A percentile compares a stretch with the other conserved stretches of the same genome.
These are phyloP conservation scores for Hippophae tibetana DNA, from an alignment of 306 rosid genomes.

Conservation along the genomic window DNA sequence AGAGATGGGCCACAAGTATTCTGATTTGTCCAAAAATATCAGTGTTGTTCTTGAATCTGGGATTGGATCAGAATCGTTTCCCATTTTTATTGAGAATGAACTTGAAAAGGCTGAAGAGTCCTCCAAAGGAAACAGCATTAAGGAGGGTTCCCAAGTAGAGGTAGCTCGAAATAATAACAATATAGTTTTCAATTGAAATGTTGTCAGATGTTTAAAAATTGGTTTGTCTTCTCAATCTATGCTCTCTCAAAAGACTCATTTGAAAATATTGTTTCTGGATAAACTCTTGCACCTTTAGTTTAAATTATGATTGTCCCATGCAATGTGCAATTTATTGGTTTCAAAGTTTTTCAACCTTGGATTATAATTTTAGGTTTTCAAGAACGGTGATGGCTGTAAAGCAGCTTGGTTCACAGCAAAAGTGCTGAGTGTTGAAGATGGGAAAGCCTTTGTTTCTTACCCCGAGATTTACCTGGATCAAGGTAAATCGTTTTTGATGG, in stretches of 20 bases:
- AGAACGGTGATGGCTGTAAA: constrained; percentile 62
- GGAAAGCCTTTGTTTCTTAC: constrained; percentile 72
- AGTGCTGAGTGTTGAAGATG: constrained; percentile 65
- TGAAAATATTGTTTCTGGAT: neutral
- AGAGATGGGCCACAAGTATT: constrained; percentile 35
- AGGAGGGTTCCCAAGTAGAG: constrained; percentile 87
- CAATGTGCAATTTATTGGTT: neutral
- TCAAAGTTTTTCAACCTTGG: constrained; percentile 3
- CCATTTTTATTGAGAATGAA: constrained; percentile 19
- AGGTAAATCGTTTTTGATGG: constrained; percentile 35
- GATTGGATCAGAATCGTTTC: constrained; percentile 30
- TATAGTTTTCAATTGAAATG: constrained; percentile 6
- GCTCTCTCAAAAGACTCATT: neutral
- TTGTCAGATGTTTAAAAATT: neutral
- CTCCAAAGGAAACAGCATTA: constrained; percentile 32
- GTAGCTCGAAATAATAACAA: constrained; percentile 26
- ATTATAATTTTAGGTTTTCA: constrained; percentile 56
- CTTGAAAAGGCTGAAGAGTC: constrained; percentile 28
- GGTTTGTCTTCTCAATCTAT: no score
- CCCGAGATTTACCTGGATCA: constrained; percentile 54
- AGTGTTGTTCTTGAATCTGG: constrained; percentile 49
- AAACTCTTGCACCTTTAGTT: neutral
- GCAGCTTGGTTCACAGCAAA: constrained; percentile 84
- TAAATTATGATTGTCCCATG: constrained; percentile 1
- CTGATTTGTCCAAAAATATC: constrained; percentile 40